Evolutionary conservation across 2,329 filamentous ascomycete species (phyloP), one percentile per base, ranked within the genome.

Genomic region (Blastomyces silverae): DNA sequence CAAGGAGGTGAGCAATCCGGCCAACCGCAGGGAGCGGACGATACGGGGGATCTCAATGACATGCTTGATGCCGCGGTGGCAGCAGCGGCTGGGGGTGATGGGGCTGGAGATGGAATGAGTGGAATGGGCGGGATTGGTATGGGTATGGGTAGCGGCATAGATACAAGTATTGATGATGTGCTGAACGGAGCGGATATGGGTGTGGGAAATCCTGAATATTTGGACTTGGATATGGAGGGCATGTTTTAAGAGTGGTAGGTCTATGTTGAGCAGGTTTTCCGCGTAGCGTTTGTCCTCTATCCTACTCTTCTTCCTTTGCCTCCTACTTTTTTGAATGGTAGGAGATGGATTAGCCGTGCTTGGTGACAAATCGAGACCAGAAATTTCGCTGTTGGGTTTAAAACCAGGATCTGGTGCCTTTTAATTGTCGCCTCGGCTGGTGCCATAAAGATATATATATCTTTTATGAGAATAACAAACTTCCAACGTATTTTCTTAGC

Each of bases 141-240:
- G 65, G 71, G 72, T 0, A 67, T 73, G 58, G 71, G 70, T 67
- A 56, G 67, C 17, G 44, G 58, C 25, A 34, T 61, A 42, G 58
- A 48, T 31, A 73, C 75, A 34, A 73, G 71, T 66, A 78, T 80
- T 65, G 76, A 80, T 62, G 78, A 80, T 70, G 75, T 80, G 50
- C 68, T 80, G 63, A 78, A 77, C 66, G 75, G 74, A 42, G 76
- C 75, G 6, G 76, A 79, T 70, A 78, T 79, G 74, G 59, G 66
- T 2, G 74, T 78, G 70, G 75, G 72, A 0, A 79, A 79, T 68
- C 78, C 78, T 13, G 77, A 79, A 66, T 79, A 78, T 69, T 66
- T 79, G 44, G 77, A 79, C 72, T 67, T 79, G 66, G 77, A 79
- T 70, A 78, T 79, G 77, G 77, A 79, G 67, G 76, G 76, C 10